A percentile compares a stretch with the other conserved stretches of the same genome.
Evolutionary conservation across 1,284 basidiomycete species (phyloP).

Genomic region (Ceratobasidium theobromae): DNA sequence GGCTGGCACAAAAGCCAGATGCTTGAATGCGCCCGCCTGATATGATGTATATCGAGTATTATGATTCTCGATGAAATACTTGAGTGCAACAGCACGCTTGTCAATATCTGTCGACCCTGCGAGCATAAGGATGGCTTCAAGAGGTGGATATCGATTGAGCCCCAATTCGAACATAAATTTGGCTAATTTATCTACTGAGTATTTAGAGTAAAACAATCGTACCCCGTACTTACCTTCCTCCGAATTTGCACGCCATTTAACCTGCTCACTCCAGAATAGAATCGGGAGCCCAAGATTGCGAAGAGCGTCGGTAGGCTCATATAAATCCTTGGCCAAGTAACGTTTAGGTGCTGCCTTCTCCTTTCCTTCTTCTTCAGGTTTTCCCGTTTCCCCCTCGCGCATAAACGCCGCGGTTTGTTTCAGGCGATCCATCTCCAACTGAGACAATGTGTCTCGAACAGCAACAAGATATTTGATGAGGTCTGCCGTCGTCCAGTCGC

Average conservation of each 20-base stretch:
- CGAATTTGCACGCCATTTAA: conserved; percentile 75
- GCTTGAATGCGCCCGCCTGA: conserved; percentile 53
- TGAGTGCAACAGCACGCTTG: conserved; percentile 60
- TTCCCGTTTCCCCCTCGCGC: conserved; percentile 51
- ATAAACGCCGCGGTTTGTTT: conserved; percentile 81
- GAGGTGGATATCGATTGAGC: conserved; percentile 68
- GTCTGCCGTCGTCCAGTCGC: conserved; percentile 76
- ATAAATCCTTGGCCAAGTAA: conserved; percentile 69
- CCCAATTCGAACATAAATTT: conserved; percentile 83
- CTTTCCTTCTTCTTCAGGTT: conserved; percentile 34
- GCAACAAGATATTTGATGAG: conserved; percentile 89
- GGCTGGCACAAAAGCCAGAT: conserved; percentile 81
- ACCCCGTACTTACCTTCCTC: conserved; percentile 69
- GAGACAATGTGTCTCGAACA: conserved; percentile 69
- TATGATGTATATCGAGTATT: conserved; percentile 64
- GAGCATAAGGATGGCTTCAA: conserved; percentile 65
- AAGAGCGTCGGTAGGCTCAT: conserved; percentile 80
- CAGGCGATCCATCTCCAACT: conserved; percentile 71
- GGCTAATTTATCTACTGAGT: conserved; percentile 51
- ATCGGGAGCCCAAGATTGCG: conserved; percentile 76
- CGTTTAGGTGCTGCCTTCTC: conserved; percentile 47
- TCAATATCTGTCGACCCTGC: conserved; percentile 58
- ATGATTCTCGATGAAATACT: conserved; percentile 77
- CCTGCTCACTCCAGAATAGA: conserved; percentile 81
- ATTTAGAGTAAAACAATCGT: conserved; percentile 17